Conservation (phyloP, 345 rosid species). For the Cardiospermum halicacabum region DNA sequence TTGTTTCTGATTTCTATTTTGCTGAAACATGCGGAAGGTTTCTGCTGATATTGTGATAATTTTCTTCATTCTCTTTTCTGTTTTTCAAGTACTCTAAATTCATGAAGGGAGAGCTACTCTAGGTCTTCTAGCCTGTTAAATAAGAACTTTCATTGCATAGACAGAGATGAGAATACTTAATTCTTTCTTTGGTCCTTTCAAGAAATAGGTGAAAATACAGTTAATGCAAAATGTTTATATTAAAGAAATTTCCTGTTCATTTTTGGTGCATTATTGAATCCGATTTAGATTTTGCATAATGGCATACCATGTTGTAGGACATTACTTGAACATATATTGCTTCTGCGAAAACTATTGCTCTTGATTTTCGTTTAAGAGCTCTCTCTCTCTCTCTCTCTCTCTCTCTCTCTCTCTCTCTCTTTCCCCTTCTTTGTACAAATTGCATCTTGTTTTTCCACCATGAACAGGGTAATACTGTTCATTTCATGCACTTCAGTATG, state of each 20-base stretch:
- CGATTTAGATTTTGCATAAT: not conserved
- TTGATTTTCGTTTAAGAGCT: too few relatives aligned
- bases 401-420: too few relatives aligned
- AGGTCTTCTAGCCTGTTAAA: not conserved
- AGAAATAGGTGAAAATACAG: not conserved
- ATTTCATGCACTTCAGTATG: not conserved
- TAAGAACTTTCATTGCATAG: not conserved
- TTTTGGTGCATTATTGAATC: not conserved
- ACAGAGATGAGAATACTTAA: not conserved
- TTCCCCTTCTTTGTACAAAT: too few relatives aligned
- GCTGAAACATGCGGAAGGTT: not conserved
- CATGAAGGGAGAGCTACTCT: not conserved
- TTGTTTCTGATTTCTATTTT: not conserved
- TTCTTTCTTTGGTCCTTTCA: not conserved
- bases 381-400: too few relatives aligned
- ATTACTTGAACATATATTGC: not conserved
- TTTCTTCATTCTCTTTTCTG: not conserved
- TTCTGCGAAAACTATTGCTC: not conserved
- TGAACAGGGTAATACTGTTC: not conserved
- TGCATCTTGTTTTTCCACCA: not conserved
- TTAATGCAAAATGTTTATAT: not conserved
- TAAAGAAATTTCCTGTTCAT: not conserved
- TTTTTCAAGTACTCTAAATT: not conserved
- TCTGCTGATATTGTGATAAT: not conserved
- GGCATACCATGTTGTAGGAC: not conserved